Base-by-base conservation (phyloP, 768 basidiomycete genomes). In the Leccinum subgranulosum region DNA sequence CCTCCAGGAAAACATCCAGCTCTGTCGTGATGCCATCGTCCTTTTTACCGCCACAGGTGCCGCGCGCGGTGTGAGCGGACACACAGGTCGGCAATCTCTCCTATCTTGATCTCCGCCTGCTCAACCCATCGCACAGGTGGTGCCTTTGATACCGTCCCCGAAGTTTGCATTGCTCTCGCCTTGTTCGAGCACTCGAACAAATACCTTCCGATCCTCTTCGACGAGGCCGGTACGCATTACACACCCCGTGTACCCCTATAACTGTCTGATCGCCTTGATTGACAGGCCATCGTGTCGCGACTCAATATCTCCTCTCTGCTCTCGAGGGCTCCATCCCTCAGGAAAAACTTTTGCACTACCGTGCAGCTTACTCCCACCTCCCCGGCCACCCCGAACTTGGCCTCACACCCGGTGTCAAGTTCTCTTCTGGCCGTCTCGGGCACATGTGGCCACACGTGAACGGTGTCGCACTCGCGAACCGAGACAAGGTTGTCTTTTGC, bases 401-500 rank as follows among this genome's bases (percentile, higher is more conserved):
- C 23, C 78, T 94, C 58, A 94, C 92, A 0, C 92, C 92, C n/a
- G 92, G 92, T 28, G 84, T 94, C 74, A 92, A 92, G 73, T 94
- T 94, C 75, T 93, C 92, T 3, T 94, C 92, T 1, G 92, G 92
- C n/a, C 88, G 92, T 68, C 82, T 94, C 19, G 92, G 92, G 2
- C 92, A 94, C 73, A 85, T 93, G 81, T 94, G 92, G 92, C 86
- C 92, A 0, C 73, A 90, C 60, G 88, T 94, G 53, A 94, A 94
- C 68, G 92, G 92, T 65, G 79, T 94, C 49, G 85, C 92, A 7
- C 71, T 94, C 51, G 91, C 91, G 33, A 84, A 94, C 74, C 79
- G 80, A 31, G 84, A 84, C 65, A 90, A 91, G 75, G 82, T 81
- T 49, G 77, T 92, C 11, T 93, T 93, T 74, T 85, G 86, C 68